phyloP scores from a whole-genome alignment of 306 rosid species.

The Sicyos edulis region DNA sequence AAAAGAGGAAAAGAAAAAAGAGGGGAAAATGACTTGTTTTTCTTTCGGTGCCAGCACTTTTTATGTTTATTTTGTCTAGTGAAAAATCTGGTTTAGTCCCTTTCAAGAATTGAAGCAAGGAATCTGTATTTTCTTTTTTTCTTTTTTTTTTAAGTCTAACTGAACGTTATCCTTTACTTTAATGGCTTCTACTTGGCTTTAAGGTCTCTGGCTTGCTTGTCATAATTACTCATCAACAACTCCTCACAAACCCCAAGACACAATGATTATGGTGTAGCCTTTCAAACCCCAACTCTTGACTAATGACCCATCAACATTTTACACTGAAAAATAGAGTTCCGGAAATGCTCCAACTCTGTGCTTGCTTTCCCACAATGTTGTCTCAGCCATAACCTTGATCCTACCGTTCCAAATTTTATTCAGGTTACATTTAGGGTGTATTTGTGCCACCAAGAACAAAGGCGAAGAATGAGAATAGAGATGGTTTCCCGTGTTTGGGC shows the following conservation, averaged over 20 bases:
- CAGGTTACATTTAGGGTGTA: background rate
- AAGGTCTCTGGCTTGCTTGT: background rate
- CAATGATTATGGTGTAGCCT: background rate
- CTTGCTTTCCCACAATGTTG: constrained; percentile 21
- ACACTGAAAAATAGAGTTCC: constrained; percentile 38
- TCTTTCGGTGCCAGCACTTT: constrained; percentile 22
- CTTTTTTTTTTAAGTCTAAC: constrained; percentile 6
- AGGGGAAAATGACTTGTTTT: constrained; percentile 1
- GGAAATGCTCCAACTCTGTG: constrained; percentile 3
- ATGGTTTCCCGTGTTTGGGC: too few relatives aligned
- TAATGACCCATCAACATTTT: constrained; percentile 33
- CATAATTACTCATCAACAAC: constrained; percentile 21
- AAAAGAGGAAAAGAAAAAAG: background rate
- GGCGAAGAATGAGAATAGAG: too few relatives aligned
- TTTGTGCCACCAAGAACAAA: too few relatives aligned
- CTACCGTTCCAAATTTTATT: background rate
- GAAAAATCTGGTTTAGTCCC: constrained; percentile 13
- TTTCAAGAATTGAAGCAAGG: constrained; percentile 10
- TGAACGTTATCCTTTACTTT: constrained; percentile 20
- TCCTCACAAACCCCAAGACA: constrained; percentile 30
- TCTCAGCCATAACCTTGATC: background rate
- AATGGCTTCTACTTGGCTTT: constrained; percentile 17
- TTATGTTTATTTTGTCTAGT: constrained; percentile 2
- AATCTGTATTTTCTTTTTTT: background rate
- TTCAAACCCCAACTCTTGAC: too few relatives aligned